Evolutionary conservation across 345 rosid species (phyloP).

Genomic region (Boechera retrofracta): DNA sequence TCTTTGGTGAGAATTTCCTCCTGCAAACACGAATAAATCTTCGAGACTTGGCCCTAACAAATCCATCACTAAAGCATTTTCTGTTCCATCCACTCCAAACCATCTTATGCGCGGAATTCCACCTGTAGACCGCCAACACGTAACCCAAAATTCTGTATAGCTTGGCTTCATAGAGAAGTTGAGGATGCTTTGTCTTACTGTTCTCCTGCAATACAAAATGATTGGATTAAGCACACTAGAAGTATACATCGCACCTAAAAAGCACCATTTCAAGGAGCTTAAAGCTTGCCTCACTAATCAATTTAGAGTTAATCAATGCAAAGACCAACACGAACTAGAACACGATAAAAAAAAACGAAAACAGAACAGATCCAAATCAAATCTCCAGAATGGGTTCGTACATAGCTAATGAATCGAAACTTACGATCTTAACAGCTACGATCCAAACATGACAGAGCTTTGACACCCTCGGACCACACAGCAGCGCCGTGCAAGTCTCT

Average conservation of each 20-base stretch:
- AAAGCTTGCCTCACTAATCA: slow-evolving; percentile 7
- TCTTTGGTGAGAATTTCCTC: slow-evolving; percentile 81
- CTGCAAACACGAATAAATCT: slow-evolving; percentile 87
- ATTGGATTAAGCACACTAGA: background rate
- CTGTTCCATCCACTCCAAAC: slow-evolving; percentile 85
- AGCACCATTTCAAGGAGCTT: background rate
- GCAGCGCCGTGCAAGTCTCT: too few relatives aligned
- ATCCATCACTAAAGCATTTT: slow-evolving; percentile 76
- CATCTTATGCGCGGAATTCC: slow-evolving; percentile 82
- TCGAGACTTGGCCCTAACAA: slow-evolving; percentile 96
- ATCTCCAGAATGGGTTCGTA: background rate
- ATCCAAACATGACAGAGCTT: slow-evolving; percentile 27
- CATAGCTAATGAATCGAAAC: slow-evolving; percentile 37
- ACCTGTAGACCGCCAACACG: slow-evolving; percentile 47
- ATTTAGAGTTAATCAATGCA: background rate
- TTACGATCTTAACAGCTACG: slow-evolving; percentile 93
- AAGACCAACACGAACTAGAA: background rate
- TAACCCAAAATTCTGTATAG: slow-evolving; percentile 52
- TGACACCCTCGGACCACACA: too few relatives aligned
- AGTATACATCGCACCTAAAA: background rate
- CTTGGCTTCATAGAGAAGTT: slow-evolving; percentile 77
- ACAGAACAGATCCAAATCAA: slow-evolving; percentile 29
- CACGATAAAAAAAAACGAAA: background rate
- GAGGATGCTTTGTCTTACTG: slow-evolving; percentile 40
- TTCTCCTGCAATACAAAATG: slow-evolving; percentile 62